A percentile compares a stretch with the other conserved stretches of the same genome.
Evolutionary conservation across 208 protist species (phyloP).

Genomic region (Plasmodiophora brassicae): DNA sequence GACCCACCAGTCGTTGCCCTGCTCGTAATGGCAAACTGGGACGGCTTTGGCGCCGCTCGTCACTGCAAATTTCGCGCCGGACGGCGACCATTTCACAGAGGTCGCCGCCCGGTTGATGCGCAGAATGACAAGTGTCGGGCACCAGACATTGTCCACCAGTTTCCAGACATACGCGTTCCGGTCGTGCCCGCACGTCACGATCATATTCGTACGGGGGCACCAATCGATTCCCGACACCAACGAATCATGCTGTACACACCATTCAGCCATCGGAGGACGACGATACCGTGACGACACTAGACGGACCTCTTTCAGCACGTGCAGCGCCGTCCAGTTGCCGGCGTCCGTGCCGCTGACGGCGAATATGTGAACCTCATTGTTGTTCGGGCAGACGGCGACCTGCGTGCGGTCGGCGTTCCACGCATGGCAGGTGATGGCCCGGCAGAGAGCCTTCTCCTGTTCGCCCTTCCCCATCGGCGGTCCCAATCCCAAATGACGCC

Average conservation of each 20-base stretch:
- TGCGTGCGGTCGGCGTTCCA: slow-evolving; percentile 68
- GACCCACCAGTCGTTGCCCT: slow-evolving; percentile 83
- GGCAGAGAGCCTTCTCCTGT: background rate
- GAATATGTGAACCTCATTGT: slow-evolving; percentile 70
- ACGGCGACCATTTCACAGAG: slow-evolving; percentile 47
- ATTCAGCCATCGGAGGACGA: background rate
- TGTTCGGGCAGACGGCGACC: slow-evolving; percentile 73
- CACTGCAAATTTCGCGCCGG: slow-evolving; percentile 76
- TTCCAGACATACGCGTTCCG: slow-evolving; percentile 87
- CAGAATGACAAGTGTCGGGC: slow-evolving; percentile 75
- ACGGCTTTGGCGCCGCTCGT: slow-evolving; percentile 68
- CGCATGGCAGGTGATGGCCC: slow-evolving; percentile 68
- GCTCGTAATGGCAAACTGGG: slow-evolving; percentile 79
- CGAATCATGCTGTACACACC: slow-evolving; percentile 68
- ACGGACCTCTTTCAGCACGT: slow-evolving; percentile 30
- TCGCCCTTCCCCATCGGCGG: too few relatives aligned
- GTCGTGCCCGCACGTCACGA: slow-evolving; percentile 80
- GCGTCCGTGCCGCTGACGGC: slow-evolving; percentile 21
- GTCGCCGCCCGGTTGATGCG: slow-evolving; percentile 62
- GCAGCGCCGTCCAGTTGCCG: background rate
- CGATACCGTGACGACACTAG: background rate
- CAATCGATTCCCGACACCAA: slow-evolving; percentile 77
- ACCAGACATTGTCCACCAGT: slow-evolving; percentile 64
- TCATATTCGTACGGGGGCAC: slow-evolving; percentile 69
- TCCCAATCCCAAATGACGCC: too few relatives aligned